Percentiles rank a stretch among this genome's conserved stretches.
phyloP scores from a whole-genome alignment of 108 stramenopile genomes.

The Nannochloropsis granulata region DNA sequence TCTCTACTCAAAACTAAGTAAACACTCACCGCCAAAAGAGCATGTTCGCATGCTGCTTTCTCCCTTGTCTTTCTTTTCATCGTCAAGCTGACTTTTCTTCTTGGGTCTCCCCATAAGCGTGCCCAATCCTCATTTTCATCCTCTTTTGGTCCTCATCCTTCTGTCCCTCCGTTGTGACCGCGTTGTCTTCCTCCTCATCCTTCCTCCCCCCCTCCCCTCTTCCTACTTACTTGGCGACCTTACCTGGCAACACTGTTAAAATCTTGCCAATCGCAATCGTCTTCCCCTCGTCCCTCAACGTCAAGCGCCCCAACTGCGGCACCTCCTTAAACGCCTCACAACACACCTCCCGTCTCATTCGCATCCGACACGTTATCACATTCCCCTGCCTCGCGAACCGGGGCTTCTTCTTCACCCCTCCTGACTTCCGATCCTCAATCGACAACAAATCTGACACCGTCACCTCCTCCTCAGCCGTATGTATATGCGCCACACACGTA shows the following conservation, averaged over 20 bases:
- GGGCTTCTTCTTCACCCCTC: conserved; percentile 6
- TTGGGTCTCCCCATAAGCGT: no score
- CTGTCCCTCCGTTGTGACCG: no score
- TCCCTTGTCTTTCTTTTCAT: no score
- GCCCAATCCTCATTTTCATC: no score
- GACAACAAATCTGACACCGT: conserved; percentile 18
- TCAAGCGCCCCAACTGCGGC: conserved; percentile 93
- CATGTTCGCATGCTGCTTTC: no score
- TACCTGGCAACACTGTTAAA: conserved; percentile 22
- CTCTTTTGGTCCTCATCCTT: no score
- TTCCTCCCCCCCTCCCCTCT: no score
- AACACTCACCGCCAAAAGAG: no score
- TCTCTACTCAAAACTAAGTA: no score
- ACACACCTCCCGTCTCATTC: conserved; percentile 41
- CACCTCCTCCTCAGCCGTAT: conserved; percentile 68
- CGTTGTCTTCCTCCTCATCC: no score
- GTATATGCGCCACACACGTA: conserved; percentile 86
- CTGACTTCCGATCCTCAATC: conserved; percentile 15
- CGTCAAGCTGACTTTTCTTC: no score
- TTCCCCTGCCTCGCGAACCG: conserved; percentile 35
- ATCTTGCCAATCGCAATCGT: conserved; percentile 97
- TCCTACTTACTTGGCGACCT: no score
- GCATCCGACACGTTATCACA: conserved; percentile 26
- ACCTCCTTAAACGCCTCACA: conserved; percentile 79
- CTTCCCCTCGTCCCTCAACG: conserved; percentile 92